Percentiles rank a stretch among this genome's conserved stretches.
Conservation (phyloP, 2,329 filamentous ascomycete species). For the Epichloe scottii region DNA sequence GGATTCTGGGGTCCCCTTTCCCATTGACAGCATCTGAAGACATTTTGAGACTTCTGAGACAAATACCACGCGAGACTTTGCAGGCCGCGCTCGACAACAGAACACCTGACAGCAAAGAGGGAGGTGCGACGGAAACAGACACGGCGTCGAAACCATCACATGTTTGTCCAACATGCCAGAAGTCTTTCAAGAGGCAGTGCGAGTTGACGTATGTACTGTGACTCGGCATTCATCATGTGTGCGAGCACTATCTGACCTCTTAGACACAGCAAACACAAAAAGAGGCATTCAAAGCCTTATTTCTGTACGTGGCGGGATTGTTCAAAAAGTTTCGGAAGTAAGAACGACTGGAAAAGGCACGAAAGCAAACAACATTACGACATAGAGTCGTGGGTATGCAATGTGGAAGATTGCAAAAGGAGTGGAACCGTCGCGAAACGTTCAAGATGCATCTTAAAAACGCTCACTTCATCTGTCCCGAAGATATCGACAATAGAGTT, state of each 20-base stretch:
- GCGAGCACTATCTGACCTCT: neutral
- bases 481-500: slow-evolving; percentile 29
- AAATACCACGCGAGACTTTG: neutral
- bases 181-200: slow-evolving; percentile 36
- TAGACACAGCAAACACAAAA: slow-evolving; percentile 60
- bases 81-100: neutral
- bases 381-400: slow-evolving; percentile 60
- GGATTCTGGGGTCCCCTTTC: neutral
- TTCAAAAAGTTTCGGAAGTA: slow-evolving; percentile 69
- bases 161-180: slow-evolving; percentile 30
- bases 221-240: neutral
- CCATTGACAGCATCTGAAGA: neutral
- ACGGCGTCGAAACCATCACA: neutral
- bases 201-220: slow-evolving; percentile 40
- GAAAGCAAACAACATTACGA: slow-evolving; percentile 70
- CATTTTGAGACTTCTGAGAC: neutral
- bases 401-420: slow-evolving; percentile 41
- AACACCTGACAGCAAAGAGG: neutral
- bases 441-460: slow-evolving; percentile 50
- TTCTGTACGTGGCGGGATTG: slow-evolving; percentile 65
- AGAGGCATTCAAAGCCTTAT: slow-evolving; percentile 70
- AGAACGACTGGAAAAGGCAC: slow-evolving; percentile 89
- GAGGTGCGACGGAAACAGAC: slow-evolving; percentile 4
- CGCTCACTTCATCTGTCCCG: slow-evolving; percentile 27
- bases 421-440: slow-evolving; percentile 44